Conservation (phyloP, 2,329 filamentous ascomycete species). For the Fusarium domesticum region DNA sequence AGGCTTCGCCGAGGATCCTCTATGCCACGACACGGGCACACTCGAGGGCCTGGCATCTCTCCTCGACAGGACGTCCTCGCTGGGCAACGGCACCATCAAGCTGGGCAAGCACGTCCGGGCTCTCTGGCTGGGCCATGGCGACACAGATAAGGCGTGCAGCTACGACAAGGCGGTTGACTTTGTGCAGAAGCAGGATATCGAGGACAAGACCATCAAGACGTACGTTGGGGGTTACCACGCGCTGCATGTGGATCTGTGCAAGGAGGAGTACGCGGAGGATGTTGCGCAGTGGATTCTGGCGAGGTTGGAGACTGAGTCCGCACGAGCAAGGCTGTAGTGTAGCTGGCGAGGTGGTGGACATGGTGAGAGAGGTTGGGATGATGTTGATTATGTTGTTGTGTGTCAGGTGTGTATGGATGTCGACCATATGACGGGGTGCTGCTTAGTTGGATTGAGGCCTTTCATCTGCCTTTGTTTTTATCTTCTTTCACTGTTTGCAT, state of each 20-base stretch:
- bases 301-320: slow-evolving; percentile 24
- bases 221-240: slow-evolving; percentile 82
- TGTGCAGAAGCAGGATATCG: slow-evolving; percentile 54
- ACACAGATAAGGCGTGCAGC: slow-evolving; percentile 66
- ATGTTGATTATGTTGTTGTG: no score
- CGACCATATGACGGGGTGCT: no score
- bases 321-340: slow-evolving; percentile 39
- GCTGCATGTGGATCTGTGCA: slow-evolving; percentile 59
- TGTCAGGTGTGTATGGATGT: no score
- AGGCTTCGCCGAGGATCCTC: slow-evolving; percentile 60
- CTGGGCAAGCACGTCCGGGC: slow-evolving; percentile 55
- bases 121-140: slow-evolving; percentile 74
- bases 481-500: no score
- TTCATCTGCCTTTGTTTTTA: no score
- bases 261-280: slow-evolving; percentile 55
- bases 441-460: no score
- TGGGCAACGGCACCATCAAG: slow-evolving; percentile 55
- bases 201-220: slow-evolving; percentile 67
- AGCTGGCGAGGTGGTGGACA: neutral
- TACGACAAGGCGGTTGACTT: slow-evolving; percentile 63
- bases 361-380: neutral
- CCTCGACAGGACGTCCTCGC: slow-evolving; percentile 66
- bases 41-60: slow-evolving; percentile 75
- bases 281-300: slow-evolving; percentile 65
- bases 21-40: slow-evolving; percentile 82